phyloP scores from a whole-genome alignment of 305 asterid genomes.

The Fraxinus albicans region DNA sequence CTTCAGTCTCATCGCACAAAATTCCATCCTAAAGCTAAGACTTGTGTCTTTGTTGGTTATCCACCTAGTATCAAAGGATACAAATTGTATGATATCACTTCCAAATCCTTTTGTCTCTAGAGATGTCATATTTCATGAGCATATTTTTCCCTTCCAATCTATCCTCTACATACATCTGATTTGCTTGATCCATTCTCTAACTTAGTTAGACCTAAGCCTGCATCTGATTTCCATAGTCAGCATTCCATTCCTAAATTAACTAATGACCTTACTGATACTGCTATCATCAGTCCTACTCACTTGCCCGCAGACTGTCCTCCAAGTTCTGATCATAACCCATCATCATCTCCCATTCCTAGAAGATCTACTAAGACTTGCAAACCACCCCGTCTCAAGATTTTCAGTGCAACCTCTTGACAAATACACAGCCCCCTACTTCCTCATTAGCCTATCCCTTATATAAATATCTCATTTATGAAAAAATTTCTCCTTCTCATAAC shows the following conservation, averaged over 20 bases:
- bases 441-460: not conserved
- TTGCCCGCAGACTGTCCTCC: not conserved
- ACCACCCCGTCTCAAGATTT: not conserved
- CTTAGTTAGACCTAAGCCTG: not conserved
- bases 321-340: not conserved
- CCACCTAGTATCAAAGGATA: not conserved
- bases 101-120: not conserved
- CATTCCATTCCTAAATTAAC: not conserved
- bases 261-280: not conserved
- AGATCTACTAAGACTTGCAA: not conserved
- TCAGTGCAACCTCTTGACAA: not conserved
- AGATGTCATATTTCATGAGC: not conserved
- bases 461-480: no score
- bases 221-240: not conserved
- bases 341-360: not conserved
- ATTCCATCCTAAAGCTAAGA: not conserved
- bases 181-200: not conserved
- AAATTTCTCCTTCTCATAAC: not conserved
- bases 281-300: no score
- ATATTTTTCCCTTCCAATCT: not conserved
- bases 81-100: not conserved
- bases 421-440: not conserved
- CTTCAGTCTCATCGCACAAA: not conserved
- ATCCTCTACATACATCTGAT: not conserved
- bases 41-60: not conserved